These are phyloP conservation scores for Dryas integrifolia DNA, from an alignment of 331 rosid genomes.

Conservation along the genomic window DNA sequence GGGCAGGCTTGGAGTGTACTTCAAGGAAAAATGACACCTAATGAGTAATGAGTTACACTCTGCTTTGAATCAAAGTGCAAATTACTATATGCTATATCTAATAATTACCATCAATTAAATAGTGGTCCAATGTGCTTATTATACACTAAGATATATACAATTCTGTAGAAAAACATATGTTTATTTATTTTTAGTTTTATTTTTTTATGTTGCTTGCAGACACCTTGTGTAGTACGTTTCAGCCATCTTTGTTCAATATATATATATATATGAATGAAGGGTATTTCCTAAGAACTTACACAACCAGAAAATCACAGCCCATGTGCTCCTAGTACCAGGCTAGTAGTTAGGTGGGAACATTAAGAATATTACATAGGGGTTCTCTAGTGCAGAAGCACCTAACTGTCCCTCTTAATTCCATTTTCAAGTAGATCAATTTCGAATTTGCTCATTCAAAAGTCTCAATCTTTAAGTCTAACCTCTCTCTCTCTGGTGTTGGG, in stretches of 20 bases:
- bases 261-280: background rate
- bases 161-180: background rate
- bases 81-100: slow-evolving; percentile 1
- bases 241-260: background rate
- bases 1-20: slow-evolving; percentile 18
- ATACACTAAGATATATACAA: background rate
- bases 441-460: slow-evolving; percentile 27
- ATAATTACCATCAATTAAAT: slow-evolving; percentile 19
- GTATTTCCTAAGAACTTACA: slow-evolving; percentile 29
- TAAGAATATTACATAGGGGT: slow-evolving; percentile 18
- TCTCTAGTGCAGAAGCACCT: slow-evolving; percentile 47
- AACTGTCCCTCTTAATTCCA: slow-evolving; percentile 34
- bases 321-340: slow-evolving; percentile 8
- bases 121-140: background rate
- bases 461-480: slow-evolving; percentile 28
- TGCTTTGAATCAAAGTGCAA: background rate
- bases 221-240: background rate
- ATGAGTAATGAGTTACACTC: background rate
- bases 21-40: slow-evolving; percentile 5
- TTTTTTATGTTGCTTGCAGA: background rate
- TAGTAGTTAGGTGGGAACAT: slow-evolving; percentile 34
- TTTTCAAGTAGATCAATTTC: slow-evolving; percentile 27
- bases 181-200: background rate
- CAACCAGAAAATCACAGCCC: slow-evolving; percentile 33
- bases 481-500: slow-evolving; percentile 13